Conservation (phyloP, 1,284 basidiomycete species). For the Ustanciosporium gigantosporum region DNA sequence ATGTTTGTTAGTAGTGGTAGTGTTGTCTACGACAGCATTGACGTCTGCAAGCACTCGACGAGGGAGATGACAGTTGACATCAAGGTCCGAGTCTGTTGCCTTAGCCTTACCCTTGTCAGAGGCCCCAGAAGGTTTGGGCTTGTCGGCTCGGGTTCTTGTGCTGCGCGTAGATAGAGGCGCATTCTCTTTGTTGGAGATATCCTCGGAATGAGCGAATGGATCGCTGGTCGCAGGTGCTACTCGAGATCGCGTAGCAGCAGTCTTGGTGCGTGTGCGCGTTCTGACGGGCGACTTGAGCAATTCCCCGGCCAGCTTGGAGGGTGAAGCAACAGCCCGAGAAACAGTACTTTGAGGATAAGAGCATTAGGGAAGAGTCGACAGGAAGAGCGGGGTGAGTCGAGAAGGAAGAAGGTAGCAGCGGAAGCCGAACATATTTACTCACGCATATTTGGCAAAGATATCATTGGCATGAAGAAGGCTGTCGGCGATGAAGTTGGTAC, state of each 20-base stretch:
- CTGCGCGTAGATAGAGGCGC: constrained; percentile 11
- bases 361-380: not conserved
- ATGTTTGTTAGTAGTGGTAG: not conserved
- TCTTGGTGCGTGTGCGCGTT: constrained; percentile 21
- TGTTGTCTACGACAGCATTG: constrained; percentile 9
- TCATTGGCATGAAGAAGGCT: constrained; percentile 38
- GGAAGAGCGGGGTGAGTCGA: too few relatives aligned
- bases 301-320: constrained; percentile 42
- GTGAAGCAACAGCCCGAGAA: constrained; percentile 22
- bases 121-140: too few relatives aligned
- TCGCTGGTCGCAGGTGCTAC: constrained; percentile 3
- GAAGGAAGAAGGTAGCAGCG: too few relatives aligned
- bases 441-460: constrained; percentile 38
- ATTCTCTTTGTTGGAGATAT: constrained; percentile 36
- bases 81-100: not conserved
- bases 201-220: constrained; percentile 7
- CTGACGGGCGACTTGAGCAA: constrained; percentile 46
- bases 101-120: constrained; percentile 18
- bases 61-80: not conserved
- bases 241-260: constrained; percentile 4
- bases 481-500: constrained; percentile 32
- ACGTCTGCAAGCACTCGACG: constrained; percentile 26
- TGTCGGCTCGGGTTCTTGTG: not conserved
- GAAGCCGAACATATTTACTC: constrained; percentile 11
- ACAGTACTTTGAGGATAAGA: constrained; percentile 14